These are phyloP conservation scores for Agastache rugosa DNA, from an alignment of 257 asterid genomes.

Conservation along the genomic window DNA sequence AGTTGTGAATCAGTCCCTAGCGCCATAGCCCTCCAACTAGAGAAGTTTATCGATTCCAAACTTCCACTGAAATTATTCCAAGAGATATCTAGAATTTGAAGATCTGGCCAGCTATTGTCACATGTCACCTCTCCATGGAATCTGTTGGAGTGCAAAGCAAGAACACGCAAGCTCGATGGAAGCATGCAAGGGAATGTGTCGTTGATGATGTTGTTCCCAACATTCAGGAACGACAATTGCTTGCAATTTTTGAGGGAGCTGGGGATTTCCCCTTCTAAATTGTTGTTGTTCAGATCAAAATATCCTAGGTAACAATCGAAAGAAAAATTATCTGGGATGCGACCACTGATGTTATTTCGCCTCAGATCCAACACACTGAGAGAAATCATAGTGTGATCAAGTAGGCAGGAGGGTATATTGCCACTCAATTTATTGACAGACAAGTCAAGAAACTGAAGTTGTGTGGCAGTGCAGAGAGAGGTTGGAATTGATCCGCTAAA, in stretches of 20 bases:
- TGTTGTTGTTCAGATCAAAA: conserved; percentile 35
- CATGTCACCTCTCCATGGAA: conserved; percentile 48
- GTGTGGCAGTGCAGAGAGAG: conserved; percentile 13
- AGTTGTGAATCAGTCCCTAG: too few species aligned
- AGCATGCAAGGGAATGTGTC: conserved; percentile 34
- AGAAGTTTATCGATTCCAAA: too few species aligned
- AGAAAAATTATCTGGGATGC: conserved; percentile 16
- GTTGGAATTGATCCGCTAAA: background rate
- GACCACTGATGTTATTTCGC: conserved; percentile 36
- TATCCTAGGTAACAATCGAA: conserved; percentile 12
- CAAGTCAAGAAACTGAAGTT: conserved; percentile 37
- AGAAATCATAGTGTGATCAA: too few species aligned
- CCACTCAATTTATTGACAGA: conserved; percentile 34
- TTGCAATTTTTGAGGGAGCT: conserved; percentile 44
- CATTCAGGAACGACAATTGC: conserved; percentile 42
- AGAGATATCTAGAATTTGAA: too few species aligned
- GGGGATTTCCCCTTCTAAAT: conserved; percentile 40
- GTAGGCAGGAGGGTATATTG: conserved; percentile 35
- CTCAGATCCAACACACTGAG: too few species aligned
- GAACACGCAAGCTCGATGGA: conserved; percentile 27
- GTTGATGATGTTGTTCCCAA: conserved; percentile 47
- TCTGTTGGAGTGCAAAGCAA: conserved; percentile 46
- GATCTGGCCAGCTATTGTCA: conserved; percentile 1
- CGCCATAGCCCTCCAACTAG: too few species aligned
- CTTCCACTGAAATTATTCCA: too few species aligned